Evolutionary conservation across 2,329 filamentous ascomycete genomes (phyloP), one percentile per base, ranked within the genome.

Genomic region (Rhinocladiella mackenziei): DNA sequence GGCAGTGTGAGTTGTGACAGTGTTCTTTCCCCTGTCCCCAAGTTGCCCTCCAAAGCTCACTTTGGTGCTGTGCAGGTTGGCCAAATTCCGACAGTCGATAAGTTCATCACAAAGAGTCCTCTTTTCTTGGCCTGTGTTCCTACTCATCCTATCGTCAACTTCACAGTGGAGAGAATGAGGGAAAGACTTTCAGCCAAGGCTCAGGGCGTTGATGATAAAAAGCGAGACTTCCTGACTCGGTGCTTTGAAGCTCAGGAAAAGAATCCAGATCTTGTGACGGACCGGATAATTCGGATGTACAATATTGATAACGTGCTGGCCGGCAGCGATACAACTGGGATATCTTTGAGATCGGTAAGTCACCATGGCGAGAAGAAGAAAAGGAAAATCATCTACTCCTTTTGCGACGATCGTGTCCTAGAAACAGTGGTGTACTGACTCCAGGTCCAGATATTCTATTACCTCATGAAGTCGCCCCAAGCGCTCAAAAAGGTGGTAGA

Each of bases 71-170:
- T n/a, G n/a, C n/a, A 33, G 30, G 14, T 40, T 26, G 45, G 49
- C 13, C 49, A 40, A 34, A 17, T 48, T 13, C 45, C 45, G 6
- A 34, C 13, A 7, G 36, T 48, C n/a, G 45, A 51, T 20, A 19
- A 89, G 18, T 73, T 86, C 47, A 75, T 81, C 52, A 25, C 38
- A 13, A 89, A 89, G 67, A 91, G 89, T 57, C 84, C 84, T 0
- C 64, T 89, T 51, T 30, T 40, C 11, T 6, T 35, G 80, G 44
- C 71, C 83, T 59, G 76, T 76, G 8, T 80, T 83, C 5, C 33
- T 10, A 42, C 28, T 10, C 38, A 80, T 83, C 1, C 81, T 86
- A 0, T 84, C 83, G 6, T 38, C 13, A 15, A 11, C 15, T 47
- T 47, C 14, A 42, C 43, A 5, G 23, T 20, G 14, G 10, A 23